Base-by-base conservation (phyloP, 106 monocot genomes). In the Posidonia australis region DNA sequence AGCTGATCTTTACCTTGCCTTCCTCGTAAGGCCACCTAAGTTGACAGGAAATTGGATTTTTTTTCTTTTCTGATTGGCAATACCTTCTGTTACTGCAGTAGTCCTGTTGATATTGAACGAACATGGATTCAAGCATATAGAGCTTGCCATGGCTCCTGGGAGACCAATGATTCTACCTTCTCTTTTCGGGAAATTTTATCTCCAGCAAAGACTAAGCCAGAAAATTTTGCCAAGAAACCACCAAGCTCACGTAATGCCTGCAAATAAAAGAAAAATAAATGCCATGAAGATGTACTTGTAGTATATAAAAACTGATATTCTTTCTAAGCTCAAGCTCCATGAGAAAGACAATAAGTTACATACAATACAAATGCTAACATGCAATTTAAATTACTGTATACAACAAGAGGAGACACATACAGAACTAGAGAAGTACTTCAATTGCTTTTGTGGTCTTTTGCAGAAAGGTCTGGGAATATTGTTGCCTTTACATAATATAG, bases 111-210 rank as follows among this genome's bases (percentile, higher is more conserved):
- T 7, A 36, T 2, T 4, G 36, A 36, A 7, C 36, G 2, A 7
- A 36, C 7, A 36, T 36, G 36, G 36, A 36, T 44, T 84, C 68
- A 84, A 29, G 74, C 71, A 54, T 86, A 86, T 31, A 86, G 60
- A n/a, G 73, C 86, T 18, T 78, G 86, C 86, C 86, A 86, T 60
- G 82, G 79, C 51, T 86, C 79, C 54, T 67, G 66, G 29, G 49
- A 36, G 12, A 27, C 22, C 5, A 23, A 20, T 45, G 51, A 32
- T 72, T 54, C 71, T 27, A 72, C 67, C 0, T 31, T 21, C 25
- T 32, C 43, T 17, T 71, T 63, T 32, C 53, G 22, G 13, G 67
- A 61, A 31, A 86, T 32, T 13, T 46, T 66, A 10, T 83, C 82
- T 52, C 67, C 80, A 32, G 29, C 68, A 64, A 86, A 80, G 44